Evolutionary conservation across 305 asterid genomes (phyloP).

Genomic region (Fraxinus sp.): DNA sequence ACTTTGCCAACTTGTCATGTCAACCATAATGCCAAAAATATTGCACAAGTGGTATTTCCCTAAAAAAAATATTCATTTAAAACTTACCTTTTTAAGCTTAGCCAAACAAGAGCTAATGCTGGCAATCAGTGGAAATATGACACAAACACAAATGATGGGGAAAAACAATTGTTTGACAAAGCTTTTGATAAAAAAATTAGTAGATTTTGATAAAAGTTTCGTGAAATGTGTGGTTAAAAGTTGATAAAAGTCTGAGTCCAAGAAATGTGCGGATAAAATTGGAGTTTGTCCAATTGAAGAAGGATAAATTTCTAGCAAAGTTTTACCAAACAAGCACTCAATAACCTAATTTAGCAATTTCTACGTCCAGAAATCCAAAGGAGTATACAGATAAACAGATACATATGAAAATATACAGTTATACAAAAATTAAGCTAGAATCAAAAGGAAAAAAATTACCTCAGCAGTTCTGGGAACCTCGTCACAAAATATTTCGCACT

Average conservation of each 20-base stretch:
- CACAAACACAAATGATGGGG: not conserved
- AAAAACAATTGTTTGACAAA: not conserved
- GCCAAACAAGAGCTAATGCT: not conserved
- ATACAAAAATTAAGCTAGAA: not conserved
- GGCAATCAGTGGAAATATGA: not conserved
- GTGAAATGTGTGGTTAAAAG: not conserved
- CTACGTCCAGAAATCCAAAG: not conserved
- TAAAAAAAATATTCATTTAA: not conserved
- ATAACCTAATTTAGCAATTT: not conserved
- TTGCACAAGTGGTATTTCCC: not conserved
- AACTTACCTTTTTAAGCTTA: not conserved
- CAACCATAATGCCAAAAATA: not conserved
- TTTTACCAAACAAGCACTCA: not conserved
- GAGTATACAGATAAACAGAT: not conserved
- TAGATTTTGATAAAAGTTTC: not conserved
- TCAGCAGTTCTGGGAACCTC: constrained; percentile 91
- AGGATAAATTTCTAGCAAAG: not conserved
- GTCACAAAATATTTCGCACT: constrained; percentile 95
- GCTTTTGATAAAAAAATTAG: not conserved
- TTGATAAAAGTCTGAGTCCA: not conserved
- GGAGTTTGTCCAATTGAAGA: not conserved
- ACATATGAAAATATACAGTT: not conserved
- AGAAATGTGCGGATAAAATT: not conserved
- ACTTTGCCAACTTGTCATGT: not conserved
- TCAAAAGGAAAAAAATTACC: constrained; percentile 34